Conservation (phyloP, 768 basidiomycete genomes). For the Strobilomyces dryophilus region DNA sequence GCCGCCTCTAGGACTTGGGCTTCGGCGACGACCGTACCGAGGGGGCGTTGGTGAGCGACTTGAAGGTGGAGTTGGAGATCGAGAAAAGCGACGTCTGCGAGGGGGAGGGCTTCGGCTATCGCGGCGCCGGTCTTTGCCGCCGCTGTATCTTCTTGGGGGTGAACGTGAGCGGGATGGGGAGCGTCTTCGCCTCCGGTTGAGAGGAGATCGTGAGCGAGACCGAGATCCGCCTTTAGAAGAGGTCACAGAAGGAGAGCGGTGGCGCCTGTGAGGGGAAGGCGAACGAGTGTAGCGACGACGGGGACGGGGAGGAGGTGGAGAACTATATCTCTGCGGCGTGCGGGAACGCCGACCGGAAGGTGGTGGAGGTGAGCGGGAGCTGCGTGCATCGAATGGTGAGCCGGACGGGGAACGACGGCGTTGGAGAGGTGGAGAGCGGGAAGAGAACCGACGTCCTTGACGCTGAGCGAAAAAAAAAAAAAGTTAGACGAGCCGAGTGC, state of each 20-base stretch:
- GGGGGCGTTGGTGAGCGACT: conserved; percentile 33
- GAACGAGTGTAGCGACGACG: conserved; percentile 28
- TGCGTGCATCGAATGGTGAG: conserved; percentile 34
- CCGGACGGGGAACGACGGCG: conserved; percentile 42
- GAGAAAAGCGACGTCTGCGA: conserved; percentile 40
- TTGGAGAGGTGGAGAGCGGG: conserved; percentile 45
- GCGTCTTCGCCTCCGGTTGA: conserved; percentile 36
- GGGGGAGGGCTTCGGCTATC: conserved; percentile 32
- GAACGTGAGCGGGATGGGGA: conserved; percentile 29
- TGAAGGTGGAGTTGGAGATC: conserved; percentile 49
- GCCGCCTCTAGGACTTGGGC: conserved; percentile 34
- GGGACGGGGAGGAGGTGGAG: conserved; percentile 21
- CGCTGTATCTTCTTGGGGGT: conserved; percentile 22
- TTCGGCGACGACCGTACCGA: conserved; percentile 44
- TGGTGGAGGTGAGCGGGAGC: conserved; percentile 37
- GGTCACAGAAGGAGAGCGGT: conserved; percentile 30
- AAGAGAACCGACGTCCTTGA: conserved; percentile 42
- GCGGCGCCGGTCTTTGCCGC: conserved; percentile 22
- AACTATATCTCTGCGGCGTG: conserved; percentile 28
- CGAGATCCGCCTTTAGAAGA: conserved; percentile 36
- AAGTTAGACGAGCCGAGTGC: conserved; percentile 6
- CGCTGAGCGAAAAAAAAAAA: conserved; percentile 25
- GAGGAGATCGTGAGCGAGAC: conserved; percentile 42
- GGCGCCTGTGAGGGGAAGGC: conserved; percentile 23
- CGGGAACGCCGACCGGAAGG: conserved; percentile 35